Conservation (phyloP, 2,329 filamentous ascomycete genomes). For the Exophiala mesophila region DNA sequence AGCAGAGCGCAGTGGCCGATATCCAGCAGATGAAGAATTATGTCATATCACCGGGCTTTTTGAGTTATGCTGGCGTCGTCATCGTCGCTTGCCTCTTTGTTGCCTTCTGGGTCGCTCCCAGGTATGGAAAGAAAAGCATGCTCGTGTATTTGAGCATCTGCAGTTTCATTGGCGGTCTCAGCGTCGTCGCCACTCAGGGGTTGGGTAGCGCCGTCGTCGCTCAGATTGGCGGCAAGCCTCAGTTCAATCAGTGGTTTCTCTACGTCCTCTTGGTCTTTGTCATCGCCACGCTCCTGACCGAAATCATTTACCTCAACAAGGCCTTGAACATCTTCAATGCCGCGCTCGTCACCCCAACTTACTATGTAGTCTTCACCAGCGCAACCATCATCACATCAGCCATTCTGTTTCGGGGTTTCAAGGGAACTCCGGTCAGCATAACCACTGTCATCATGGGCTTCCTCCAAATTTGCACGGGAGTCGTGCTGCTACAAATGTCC, state of each 20-base stretch:
- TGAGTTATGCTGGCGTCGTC: constrained; percentile 78
- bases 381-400: constrained; percentile 92
- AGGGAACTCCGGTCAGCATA: constrained; percentile 74
- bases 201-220: constrained; percentile 86
- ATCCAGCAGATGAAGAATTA: constrained; percentile 91
- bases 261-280: constrained; percentile 92
- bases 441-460: constrained; percentile 90
- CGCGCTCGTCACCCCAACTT: constrained; percentile 92
- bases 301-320: constrained; percentile 99
- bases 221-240: constrained; percentile 71
- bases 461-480: constrained; percentile 85
- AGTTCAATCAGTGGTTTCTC: constrained; percentile 97
- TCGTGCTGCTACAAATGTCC: constrained; percentile 89
- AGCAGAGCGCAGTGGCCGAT: constrained; percentile 73
- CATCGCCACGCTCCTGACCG: constrained; percentile 77
- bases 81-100: constrained; percentile 67
- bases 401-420: constrained; percentile 89
- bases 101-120: constrained; percentile 75
- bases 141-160: constrained; percentile 95
- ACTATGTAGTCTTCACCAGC: constrained; percentile 97
- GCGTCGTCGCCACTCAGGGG: constrained; percentile 91
- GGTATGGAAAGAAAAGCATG: constrained; percentile 96
- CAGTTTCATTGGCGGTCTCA: constrained; percentile 88
- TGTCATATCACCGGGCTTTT: constrained; percentile 79
- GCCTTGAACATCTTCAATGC: constrained; percentile 95